Evolutionary conservation across 2,329 filamentous ascomycete genomes (phyloP).

Genomic region (Fusarium pseudoanthophilum): DNA sequence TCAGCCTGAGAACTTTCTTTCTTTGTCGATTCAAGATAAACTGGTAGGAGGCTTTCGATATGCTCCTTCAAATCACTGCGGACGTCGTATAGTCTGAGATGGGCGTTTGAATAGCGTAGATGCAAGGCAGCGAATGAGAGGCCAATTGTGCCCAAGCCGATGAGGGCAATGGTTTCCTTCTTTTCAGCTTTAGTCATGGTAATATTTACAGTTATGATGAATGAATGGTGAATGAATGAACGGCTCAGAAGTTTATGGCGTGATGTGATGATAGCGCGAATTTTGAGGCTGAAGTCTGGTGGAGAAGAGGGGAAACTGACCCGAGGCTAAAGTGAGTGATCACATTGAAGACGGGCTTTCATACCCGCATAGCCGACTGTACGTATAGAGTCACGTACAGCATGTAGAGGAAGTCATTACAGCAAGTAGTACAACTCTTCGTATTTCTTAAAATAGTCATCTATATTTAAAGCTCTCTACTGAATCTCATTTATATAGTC

Average conservation of each 20-base stretch:
- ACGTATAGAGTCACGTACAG: too few species aligned
- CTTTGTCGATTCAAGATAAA: slow-evolving; percentile 20
- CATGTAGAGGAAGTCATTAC: too few species aligned
- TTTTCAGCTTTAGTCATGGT: neutral
- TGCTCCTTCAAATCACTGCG: slow-evolving; percentile 28
- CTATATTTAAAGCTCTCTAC: too few species aligned
- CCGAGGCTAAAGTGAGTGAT: slow-evolving; percentile 12
- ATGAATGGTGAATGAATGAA: too few species aligned
- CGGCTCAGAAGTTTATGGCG: too few species aligned
- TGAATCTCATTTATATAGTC: neutral
- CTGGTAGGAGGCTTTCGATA: slow-evolving; percentile 17
- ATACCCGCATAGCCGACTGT: too few species aligned
- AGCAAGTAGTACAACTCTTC: neutral
- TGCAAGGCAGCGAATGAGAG: slow-evolving; percentile 31
- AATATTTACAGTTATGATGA: too few species aligned
- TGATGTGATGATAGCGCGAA: neutral
- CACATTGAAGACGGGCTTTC: neutral
- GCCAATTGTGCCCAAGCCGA: slow-evolving; percentile 30
- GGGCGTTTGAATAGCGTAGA: slow-evolving; percentile 26
- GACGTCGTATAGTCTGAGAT: slow-evolving; percentile 23
- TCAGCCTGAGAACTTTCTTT: neutral
- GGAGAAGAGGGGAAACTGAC: slow-evolving; percentile 21
- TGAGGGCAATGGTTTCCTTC: slow-evolving; percentile 29
- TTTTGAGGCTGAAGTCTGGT: neutral
- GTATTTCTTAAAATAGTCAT: neutral